Conservation (phyloP, 768 basidiomycete species). For the Chlorophyllum brunneum region DNA sequence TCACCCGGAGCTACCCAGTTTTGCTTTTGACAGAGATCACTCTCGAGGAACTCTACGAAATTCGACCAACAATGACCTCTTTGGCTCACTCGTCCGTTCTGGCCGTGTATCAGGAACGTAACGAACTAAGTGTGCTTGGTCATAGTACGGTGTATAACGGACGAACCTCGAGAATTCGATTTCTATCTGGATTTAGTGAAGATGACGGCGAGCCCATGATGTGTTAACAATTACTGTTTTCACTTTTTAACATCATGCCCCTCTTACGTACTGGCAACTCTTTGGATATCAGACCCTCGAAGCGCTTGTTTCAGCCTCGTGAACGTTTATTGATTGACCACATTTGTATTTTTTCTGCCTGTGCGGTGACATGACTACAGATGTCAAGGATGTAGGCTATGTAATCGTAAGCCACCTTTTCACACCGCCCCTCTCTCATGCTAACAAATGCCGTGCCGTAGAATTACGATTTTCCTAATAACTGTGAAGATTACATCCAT, state of each 20-base stretch:
- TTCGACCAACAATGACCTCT: conserved; percentile 7
- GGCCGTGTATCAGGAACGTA: conserved; percentile 11
- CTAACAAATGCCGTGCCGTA: conserved; percentile 25
- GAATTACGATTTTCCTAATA: conserved; percentile 99
- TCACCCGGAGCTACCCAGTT: conserved; percentile 2
- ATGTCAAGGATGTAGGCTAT: conserved; percentile 99
- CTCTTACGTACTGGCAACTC: conserved; percentile 9
- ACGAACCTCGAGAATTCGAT: conserved; percentile 9
- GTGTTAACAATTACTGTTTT: conserved; percentile 11
- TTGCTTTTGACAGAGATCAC: conserved; percentile 1
- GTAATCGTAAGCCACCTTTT: conserved; percentile 70
- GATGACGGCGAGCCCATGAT: conserved; percentile 1
- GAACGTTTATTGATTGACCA: conserved; percentile 7
- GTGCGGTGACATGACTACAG: conserved; percentile 36
- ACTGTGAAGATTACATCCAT: conserved; percentile 98
- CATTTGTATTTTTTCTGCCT: conserved; percentile 2
- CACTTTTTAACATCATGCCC: conserved; percentile 10
- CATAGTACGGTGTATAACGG: conserved; percentile 2
- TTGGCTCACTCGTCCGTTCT: conserved; percentile 10
- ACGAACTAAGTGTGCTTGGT: conserved; percentile 10
- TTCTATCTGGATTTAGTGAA: conserved; percentile 10
- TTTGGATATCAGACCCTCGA: conserved; percentile 11
- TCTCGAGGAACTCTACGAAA: conserved; percentile 7
- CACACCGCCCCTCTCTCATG: not conserved
- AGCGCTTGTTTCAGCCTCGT: conserved; percentile 10